These are phyloP conservation scores for Boletus semigastroideus DNA, from an alignment of 1,284 basidiomycete genomes.

Conservation along the genomic window DNA sequence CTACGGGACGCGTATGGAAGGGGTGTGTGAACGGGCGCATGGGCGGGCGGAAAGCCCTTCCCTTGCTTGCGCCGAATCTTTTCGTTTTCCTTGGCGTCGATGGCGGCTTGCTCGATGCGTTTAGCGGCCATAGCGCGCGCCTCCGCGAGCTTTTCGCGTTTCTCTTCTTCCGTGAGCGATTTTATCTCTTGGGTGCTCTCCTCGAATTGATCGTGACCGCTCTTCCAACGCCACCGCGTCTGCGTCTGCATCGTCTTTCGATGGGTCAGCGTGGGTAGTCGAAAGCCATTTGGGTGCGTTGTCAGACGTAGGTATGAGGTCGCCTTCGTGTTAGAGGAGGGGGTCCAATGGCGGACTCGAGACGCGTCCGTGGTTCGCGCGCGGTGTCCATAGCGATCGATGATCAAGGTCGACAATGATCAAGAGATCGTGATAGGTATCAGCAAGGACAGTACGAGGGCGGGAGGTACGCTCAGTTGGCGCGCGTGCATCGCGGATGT, in stretches of 20 bases:
- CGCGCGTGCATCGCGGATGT: too few species aligned
- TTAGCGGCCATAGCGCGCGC: constrained; percentile 78
- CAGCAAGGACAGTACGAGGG: too few species aligned
- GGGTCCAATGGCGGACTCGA: too few species aligned
- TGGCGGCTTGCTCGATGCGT: constrained; percentile 65
- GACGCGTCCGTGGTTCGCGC: constrained; percentile 58
- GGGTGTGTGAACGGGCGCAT: too few species aligned
- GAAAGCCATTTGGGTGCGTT: too few species aligned
- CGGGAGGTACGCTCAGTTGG: too few species aligned
- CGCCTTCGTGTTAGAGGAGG: too few species aligned
- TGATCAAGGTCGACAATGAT: too few species aligned
- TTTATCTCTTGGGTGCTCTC: constrained; percentile 95
- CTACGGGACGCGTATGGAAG: constrained; percentile 36
- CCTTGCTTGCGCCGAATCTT: constrained; percentile 80
- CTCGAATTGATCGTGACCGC: constrained; percentile 92
- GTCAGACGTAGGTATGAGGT: too few species aligned
- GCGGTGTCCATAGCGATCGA: constrained; percentile 22
- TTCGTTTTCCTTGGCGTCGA: constrained; percentile 78
- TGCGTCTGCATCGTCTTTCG: too few species aligned
- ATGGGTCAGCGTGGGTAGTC: too few species aligned
- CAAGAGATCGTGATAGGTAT: too few species aligned
- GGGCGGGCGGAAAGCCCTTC: constrained; percentile 52
- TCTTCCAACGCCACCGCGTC: constrained; percentile 84
- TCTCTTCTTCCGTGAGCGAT: constrained; percentile 95
- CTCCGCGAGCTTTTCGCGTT: constrained; percentile 78